A percentile compares a stretch with the other conserved stretches of the same genome.
phyloP scores from a whole-genome alignment of 1,284 basidiomycete species.

The Ganoderma meredithae region DNA sequence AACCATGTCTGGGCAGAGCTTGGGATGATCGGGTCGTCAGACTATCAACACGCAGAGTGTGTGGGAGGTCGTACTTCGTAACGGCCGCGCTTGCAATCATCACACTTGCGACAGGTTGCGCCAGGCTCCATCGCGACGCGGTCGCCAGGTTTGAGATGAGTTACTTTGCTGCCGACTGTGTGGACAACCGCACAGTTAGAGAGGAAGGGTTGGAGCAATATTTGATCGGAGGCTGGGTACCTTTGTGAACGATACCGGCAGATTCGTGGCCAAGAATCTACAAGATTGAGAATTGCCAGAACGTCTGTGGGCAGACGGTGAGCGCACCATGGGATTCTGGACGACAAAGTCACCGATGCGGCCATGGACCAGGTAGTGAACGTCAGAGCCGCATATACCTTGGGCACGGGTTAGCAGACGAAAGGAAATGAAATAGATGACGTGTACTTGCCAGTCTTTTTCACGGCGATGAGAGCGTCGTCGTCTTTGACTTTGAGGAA shows the following conservation, averaged over 20 bases:
- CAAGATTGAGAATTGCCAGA: not conserved
- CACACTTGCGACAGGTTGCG: slow-evolving; percentile 75
- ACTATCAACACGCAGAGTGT: not conserved
- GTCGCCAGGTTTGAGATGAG: slow-evolving; percentile 81
- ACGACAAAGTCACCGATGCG: slow-evolving; percentile 84
- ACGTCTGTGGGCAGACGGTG: not conserved
- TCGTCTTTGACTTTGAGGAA: slow-evolving; percentile 63
- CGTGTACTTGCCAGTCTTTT: slow-evolving; percentile 81
- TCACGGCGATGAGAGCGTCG: slow-evolving; percentile 90
- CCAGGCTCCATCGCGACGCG: slow-evolving; percentile 90
- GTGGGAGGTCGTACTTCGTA: slow-evolving; percentile 68
- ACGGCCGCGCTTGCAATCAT: slow-evolving; percentile 78
- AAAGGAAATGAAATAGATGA: not conserved
- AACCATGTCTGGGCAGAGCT: slow-evolving; percentile 80
- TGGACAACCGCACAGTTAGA: not conserved
- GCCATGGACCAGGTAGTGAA: slow-evolving; percentile 81
- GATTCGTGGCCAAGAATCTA: slow-evolving; percentile 76
- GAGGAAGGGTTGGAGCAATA: not conserved
- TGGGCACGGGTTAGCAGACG: slow-evolving; percentile 20
- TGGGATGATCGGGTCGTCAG: not conserved
- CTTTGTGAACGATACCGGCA: slow-evolving; percentile 61
- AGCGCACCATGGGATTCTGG: slow-evolving; percentile 74
- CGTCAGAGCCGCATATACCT: slow-evolving; percentile 94
- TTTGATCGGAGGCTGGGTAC: slow-evolving; percentile 37
- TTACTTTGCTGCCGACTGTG: slow-evolving; percentile 75